phyloP scores from a whole-genome alignment of 148 eudicot genomes.

The Dysphania ambrosioides region DNA sequence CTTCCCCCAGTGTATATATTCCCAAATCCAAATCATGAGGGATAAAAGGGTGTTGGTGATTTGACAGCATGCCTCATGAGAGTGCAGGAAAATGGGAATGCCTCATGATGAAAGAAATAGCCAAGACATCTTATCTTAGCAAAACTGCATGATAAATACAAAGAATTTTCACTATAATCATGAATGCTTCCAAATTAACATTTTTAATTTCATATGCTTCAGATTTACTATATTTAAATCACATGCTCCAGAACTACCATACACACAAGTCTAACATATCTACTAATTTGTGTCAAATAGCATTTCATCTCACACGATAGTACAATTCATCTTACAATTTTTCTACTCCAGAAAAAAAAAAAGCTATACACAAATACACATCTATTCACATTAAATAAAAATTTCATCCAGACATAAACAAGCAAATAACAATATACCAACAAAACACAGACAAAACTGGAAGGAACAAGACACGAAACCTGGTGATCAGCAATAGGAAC shows the following conservation, averaged over 20 bases:
- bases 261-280: not conserved
- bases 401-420: not conserved
- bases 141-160: no score
- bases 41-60: not conserved
- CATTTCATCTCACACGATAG: no score
- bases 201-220: not conserved
- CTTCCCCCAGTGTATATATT: no score
- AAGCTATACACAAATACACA: no score
- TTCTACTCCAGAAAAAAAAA: no score
- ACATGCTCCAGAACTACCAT: not conserved
- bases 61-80: no score
- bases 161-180: no score
- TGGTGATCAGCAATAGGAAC: slow-evolving; percentile 90
- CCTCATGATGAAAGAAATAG: no score
- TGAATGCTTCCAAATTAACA: no score
- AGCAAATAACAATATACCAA: not conserved
- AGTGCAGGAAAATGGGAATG: no score
- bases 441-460: not conserved
- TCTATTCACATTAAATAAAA: not conserved
- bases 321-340: no score
- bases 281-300: not conserved
- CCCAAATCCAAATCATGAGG: not conserved
- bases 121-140: no score
- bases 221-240: not conserved
- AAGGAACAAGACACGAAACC: slow-evolving; percentile 36